A percentile compares a stretch with the other conserved stretches of the same genome.
Conservation (phyloP, 768 basidiomycete species). For the Tulasnella sp. region DNA sequence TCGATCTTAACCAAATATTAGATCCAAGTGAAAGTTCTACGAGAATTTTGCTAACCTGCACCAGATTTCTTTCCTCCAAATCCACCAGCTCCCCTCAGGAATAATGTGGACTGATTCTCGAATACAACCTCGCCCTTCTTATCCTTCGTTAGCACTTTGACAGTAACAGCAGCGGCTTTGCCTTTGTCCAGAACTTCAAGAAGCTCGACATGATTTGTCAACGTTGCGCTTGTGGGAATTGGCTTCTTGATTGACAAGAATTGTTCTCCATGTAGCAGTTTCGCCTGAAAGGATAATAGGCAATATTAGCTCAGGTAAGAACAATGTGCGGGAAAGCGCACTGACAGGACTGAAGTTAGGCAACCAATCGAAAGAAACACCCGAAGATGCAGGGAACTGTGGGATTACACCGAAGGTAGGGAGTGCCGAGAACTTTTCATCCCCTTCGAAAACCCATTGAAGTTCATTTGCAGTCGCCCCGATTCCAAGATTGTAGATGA, state of each 20-base stretch:
- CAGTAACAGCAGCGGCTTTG: slow-evolving; percentile 84
- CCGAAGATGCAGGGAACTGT: slow-evolving; percentile 62
- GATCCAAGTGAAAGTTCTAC: background rate
- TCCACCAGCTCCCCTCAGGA: slow-evolving; percentile 89
- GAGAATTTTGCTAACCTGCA: slow-evolving; percentile 38
- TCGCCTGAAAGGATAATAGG: slow-evolving; percentile 43
- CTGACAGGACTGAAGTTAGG: slow-evolving; percentile 88
- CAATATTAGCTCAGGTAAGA: background rate
- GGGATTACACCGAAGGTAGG: slow-evolving; percentile 96
- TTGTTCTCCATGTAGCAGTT: slow-evolving; percentile 96
- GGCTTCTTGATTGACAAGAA: slow-evolving; percentile 77
- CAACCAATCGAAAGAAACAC: slow-evolving; percentile 67
- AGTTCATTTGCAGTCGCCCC: slow-evolving; percentile 90
- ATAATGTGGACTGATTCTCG: slow-evolving; percentile 84
- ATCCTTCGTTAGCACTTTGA: slow-evolving; percentile 66
- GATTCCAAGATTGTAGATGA: slow-evolving; percentile 88
- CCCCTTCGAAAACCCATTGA: slow-evolving; percentile 80
- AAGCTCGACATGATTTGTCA: slow-evolving; percentile 59
- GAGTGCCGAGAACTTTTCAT: slow-evolving; percentile 71
- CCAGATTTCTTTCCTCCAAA: slow-evolving; percentile 86
- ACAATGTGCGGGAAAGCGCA: slow-evolving; percentile 10
- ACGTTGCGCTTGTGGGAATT: slow-evolving; percentile 71
- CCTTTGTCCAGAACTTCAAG: slow-evolving; percentile 81
- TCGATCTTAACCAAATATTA: slow-evolving; percentile 44
- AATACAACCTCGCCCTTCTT: slow-evolving; percentile 73